A percentile compares a stretch with the other conserved stretches of the same genome.
These are phyloP conservation scores for Physcomitrium patens DNA, from an alignment of 225 moss, liverwort and hornwort genomes.

Conservation along the genomic window DNA sequence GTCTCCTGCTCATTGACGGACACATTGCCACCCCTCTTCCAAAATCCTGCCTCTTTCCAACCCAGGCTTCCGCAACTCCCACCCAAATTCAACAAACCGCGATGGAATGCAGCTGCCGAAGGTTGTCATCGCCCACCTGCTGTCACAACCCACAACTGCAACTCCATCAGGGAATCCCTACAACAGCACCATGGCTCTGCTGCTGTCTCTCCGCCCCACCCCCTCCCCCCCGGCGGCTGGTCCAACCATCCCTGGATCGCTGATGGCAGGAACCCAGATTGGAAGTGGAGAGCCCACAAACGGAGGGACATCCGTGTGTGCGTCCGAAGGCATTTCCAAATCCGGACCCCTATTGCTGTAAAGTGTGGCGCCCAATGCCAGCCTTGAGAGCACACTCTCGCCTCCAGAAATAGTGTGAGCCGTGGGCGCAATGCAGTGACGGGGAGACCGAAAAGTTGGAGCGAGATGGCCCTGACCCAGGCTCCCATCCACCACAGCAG, in stretches of 20 bases:
- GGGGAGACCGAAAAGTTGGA: conserved; percentile 14
- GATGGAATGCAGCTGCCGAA: too few relatives aligned
- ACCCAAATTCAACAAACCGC: too few relatives aligned
- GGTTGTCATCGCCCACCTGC: conserved; percentile 4
- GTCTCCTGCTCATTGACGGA: background rate
- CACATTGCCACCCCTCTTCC: background rate
- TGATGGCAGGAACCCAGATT: background rate
- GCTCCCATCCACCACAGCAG: background rate
- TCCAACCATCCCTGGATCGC: background rate
- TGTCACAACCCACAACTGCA: background rate
- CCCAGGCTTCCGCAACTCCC: too few relatives aligned
- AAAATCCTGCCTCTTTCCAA: background rate
- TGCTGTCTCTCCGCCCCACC: background rate
- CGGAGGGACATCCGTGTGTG: conserved; percentile 17
- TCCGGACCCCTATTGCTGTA: conserved; percentile 25
- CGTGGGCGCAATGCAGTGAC: conserved; percentile 19
- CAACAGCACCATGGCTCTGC: background rate
- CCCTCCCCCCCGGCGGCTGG: background rate
- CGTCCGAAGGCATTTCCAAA: conserved; percentile 28
- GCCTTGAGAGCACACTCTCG: background rate
- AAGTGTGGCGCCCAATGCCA: conserved; percentile 38
- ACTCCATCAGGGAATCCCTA: background rate
- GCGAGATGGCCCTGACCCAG: background rate
- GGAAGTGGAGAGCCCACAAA: background rate
- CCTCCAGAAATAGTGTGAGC: conserved; percentile 23